Evolutionary conservation across 2,329 filamentous ascomycete species (phyloP).

Genomic region (Diaporthe eres): DNA sequence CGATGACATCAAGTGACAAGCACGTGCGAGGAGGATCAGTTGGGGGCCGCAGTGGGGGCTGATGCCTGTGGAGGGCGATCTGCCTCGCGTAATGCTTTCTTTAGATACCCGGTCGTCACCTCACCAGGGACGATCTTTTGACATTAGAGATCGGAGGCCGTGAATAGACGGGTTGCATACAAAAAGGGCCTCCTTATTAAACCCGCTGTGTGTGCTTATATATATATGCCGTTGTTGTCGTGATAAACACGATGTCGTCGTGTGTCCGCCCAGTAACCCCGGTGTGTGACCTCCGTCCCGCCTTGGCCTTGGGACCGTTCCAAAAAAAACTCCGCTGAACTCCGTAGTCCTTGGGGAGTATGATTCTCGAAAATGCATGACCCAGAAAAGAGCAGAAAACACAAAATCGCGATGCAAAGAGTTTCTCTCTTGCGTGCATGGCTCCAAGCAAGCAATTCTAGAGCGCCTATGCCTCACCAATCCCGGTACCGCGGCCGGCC

Average conservation of each 20-base stretch:
- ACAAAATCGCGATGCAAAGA: background rate
- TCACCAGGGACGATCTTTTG: constrained; percentile 29
- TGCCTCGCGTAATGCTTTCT: constrained; percentile 23
- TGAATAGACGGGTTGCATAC: constrained; percentile 17
- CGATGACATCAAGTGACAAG: background rate
- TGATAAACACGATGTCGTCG: background rate
- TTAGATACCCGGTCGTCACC: constrained; percentile 41
- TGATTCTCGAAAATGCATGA: background rate
- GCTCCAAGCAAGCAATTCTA: too few species aligned
- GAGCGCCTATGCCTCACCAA: constrained; percentile 1
- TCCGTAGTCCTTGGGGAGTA: background rate
- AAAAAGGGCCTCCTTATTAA: background rate
- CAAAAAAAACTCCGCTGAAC: background rate
- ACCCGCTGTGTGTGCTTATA: background rate
- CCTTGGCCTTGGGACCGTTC: background rate
- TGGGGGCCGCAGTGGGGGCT: background rate
- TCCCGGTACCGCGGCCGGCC: constrained; percentile 38
- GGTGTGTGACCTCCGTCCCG: too few species aligned
- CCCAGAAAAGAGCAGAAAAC: too few species aligned
- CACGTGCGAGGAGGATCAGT: background rate
- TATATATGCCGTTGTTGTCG: background rate
- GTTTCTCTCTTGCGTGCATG: background rate
- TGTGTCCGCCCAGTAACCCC: too few species aligned
- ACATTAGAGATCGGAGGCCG: constrained; percentile 30
- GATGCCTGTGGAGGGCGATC: background rate